Conservation (phyloP, 23 red algal genomes). For the Agarophyton chilense region DNA sequence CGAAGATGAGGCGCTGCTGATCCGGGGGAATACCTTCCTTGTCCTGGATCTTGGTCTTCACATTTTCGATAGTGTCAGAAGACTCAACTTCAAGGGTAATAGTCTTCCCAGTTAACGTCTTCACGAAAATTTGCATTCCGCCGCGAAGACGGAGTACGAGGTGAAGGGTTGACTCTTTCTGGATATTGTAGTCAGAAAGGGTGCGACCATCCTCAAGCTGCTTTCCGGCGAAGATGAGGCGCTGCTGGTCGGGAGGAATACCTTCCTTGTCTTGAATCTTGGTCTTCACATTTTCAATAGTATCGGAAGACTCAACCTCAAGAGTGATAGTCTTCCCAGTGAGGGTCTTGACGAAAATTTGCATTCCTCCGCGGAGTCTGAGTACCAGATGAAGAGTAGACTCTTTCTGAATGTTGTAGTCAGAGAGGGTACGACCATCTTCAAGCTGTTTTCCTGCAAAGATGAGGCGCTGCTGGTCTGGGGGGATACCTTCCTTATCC, state of each 20-base stretch:
- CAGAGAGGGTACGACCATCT: constrained; percentile 91
- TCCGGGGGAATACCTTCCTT: constrained; percentile 99
- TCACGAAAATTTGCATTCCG: constrained; percentile 98
- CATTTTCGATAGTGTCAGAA: constrained; percentile 98
- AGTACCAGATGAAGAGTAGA: constrained; percentile 94
- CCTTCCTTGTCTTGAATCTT: constrained; percentile 99
- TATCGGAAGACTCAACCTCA: constrained; percentile 97
- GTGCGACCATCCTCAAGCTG: constrained; percentile 98
- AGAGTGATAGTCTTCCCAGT: constrained; percentile 99
- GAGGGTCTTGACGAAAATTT: constrained; percentile 98
- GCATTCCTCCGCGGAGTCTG: constrained; percentile 86
- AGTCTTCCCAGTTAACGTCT: constrained; percentile 97
- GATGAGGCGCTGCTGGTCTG: constrained; percentile 98
- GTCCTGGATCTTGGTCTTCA: constrained; percentile 99
- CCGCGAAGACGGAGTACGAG: constrained; percentile 93
- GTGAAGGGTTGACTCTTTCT: constrained; percentile 98
- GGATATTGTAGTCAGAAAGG: constrained; percentile 98
- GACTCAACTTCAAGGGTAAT: constrained; percentile 98
- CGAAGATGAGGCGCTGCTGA: constrained; percentile 98
- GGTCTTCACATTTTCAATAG: constrained; percentile 98
- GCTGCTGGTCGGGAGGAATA: constrained; percentile 98
- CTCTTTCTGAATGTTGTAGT: constrained; percentile 99
- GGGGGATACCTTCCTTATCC: constrained; percentile 99
- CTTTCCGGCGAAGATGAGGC: constrained; percentile 98
- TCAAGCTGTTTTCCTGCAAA: constrained; percentile 98